phyloP scores from a whole-genome alignment of 1,284 basidiomycete genomes.

The Xerocomus nothofagi region DNA sequence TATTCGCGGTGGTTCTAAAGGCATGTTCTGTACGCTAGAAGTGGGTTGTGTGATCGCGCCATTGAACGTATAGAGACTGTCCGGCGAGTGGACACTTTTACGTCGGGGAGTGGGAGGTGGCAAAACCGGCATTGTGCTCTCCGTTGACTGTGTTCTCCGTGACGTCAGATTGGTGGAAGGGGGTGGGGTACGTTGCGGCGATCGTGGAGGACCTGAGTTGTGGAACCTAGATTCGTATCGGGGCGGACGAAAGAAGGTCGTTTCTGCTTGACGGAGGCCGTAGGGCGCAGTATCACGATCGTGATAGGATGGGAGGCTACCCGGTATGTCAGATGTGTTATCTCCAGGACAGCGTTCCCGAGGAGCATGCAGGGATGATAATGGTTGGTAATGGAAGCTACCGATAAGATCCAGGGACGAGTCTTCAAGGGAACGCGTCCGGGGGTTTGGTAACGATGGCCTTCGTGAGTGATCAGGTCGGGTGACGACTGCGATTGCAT shows the following conservation, averaged over 20 bases:
- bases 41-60: constrained; percentile 3
- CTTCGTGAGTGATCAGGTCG: constrained; percentile 11
- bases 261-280: constrained; percentile 13
- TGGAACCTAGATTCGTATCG: constrained; percentile 19
- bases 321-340: constrained; percentile 6
- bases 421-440: not conserved
- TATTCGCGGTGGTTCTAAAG: constrained; percentile 31
- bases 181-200: constrained; percentile 5
- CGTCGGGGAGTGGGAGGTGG: constrained; percentile 5
- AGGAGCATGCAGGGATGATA: constrained; percentile 13
- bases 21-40: constrained; percentile 15
- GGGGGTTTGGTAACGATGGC: constrained; percentile 12
- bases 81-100: constrained; percentile 13
- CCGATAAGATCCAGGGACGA: not conserved
- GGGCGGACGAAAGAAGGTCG: constrained; percentile 23
- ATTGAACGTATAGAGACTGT: constrained; percentile 7
- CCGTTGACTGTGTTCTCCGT: constrained; percentile 4
- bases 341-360: constrained; percentile 11
- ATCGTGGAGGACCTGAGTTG: constrained; percentile 10
- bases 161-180: constrained; percentile 3
- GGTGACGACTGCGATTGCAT: not conserved
- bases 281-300: constrained; percentile 13
- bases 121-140: not conserved
- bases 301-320: constrained; percentile 7
- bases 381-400: constrained; percentile 2